Percentiles rank a stretch among this genome's conserved stretches.
Conservation (phyloP, 106 monocot species). For the Allium fistulosum region DNA sequence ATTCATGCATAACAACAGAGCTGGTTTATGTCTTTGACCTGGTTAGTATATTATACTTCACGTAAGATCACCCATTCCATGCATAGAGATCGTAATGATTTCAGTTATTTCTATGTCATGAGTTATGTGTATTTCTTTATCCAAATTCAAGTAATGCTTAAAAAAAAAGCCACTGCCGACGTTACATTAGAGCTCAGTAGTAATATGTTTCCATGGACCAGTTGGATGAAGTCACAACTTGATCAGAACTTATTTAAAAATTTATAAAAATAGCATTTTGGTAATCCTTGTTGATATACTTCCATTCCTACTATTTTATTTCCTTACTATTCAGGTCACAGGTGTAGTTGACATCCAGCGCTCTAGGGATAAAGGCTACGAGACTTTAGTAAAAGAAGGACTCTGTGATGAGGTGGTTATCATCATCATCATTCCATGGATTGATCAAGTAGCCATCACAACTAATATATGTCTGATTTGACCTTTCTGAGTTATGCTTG, state of each 20-base stretch:
- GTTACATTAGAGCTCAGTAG: too few species aligned
- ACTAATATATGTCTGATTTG: not conserved
- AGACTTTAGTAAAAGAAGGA: slow-evolving; percentile 91
- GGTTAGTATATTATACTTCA: slow-evolving; percentile 33
- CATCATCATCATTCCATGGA: not conserved
- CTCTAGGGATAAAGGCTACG: slow-evolving; percentile 78
- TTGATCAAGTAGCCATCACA: too few species aligned
- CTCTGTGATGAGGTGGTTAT: slow-evolving; percentile 82
- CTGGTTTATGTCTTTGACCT: slow-evolving; percentile 85
- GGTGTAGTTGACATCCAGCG: slow-evolving; percentile 83
- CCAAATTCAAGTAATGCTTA: not conserved
- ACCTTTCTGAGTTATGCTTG: not conserved
- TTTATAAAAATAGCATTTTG: too few species aligned
- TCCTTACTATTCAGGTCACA: slow-evolving; percentile 41
- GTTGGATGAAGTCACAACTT: not conserved
- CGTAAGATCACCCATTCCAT: not conserved
- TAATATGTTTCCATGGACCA: too few species aligned
- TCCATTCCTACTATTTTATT: too few species aligned
- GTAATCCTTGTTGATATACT: too few species aligned
- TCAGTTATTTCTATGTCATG: not conserved
- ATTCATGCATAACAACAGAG: slow-evolving; percentile 58
- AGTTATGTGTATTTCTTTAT: not conserved
- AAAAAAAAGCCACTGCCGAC: too few species aligned
- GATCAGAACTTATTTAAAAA: not conserved
- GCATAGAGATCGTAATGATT: not conserved